phyloP scores from a whole-genome alignment of 2,329 filamentous ascomycete species.

The Fusarium pseudograminearum region DNA sequence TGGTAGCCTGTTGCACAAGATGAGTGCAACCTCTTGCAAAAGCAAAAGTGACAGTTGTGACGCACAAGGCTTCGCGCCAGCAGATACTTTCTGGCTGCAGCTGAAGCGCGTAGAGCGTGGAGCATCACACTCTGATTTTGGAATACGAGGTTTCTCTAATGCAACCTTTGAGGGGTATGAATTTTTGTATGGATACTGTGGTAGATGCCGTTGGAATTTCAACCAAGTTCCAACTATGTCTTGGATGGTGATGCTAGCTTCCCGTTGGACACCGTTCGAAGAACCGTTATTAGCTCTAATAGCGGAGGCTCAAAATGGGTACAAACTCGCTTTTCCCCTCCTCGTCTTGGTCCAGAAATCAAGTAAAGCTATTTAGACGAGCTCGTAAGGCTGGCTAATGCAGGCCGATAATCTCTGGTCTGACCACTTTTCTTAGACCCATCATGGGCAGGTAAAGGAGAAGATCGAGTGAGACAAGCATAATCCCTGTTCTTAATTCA shows the following conservation, averaged over 20 bases:
- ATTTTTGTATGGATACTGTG: not conserved
- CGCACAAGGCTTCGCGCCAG: conserved; percentile 26
- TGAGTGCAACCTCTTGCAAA: conserved; percentile 6
- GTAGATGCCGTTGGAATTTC: not conserved
- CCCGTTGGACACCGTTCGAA: conserved; percentile 30
- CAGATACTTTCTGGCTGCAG: conserved; percentile 17
- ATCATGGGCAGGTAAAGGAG: conserved; percentile 13
- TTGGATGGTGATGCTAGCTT: not conserved
- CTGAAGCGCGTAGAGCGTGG: conserved; percentile 8
- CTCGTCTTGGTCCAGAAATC: not conserved
- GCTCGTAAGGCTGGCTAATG: conserved; percentile 39
- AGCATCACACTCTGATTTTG: conserved; percentile 30
- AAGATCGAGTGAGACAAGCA: conserved; percentile 19
- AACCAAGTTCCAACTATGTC: not conserved
- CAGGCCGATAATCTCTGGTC: conserved; percentile 18
- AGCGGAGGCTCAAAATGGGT: conserved; percentile 25
- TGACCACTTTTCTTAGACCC: not conserved
- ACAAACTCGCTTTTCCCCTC: not conserved
- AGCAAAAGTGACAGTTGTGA: conserved; percentile 19
- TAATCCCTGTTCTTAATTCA: conserved; percentile 4
- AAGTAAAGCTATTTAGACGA: not conserved
- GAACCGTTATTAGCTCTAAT: not conserved
- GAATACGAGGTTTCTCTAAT: conserved; percentile 37
- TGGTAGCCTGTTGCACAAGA: not conserved
- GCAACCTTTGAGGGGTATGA: conserved; percentile 11